Evolutionary conservation across 1,284 basidiomycete genomes (phyloP).

Genomic region (Cryptococcus sp.): DNA sequence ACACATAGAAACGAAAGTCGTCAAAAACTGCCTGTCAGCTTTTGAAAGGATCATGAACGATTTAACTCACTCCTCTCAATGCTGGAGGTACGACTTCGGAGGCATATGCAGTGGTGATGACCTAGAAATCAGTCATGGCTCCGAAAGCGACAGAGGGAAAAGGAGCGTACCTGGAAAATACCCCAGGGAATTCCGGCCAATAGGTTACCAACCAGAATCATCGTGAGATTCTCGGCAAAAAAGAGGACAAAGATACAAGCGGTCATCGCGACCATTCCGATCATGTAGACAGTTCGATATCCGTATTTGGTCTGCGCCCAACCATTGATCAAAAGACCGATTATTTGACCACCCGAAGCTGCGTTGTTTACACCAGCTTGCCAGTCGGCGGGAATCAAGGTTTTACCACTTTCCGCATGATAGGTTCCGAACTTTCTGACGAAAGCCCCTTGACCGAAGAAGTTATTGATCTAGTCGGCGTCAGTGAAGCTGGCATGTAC

Average conservation of each 20-base stretch:
- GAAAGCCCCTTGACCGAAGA: conserved; percentile 46
- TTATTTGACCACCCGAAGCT: conserved; percentile 36
- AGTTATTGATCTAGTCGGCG: conserved; percentile 30
- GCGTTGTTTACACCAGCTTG: conserved; percentile 48
- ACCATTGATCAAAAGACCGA: conserved; percentile 42
- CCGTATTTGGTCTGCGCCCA: conserved; percentile 38
- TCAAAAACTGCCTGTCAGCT: conserved; percentile 1
- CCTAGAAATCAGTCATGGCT: too few species aligned
- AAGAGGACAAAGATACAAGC: conserved; percentile 44
- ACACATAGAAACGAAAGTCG: conserved; percentile 45
- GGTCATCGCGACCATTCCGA: conserved; percentile 22
- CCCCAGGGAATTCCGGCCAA: conserved; percentile 43
- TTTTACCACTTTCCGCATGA: not conserved
- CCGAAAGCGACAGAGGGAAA: too few species aligned
- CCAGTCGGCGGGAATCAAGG: conserved; percentile 46
- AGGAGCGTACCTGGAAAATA: conserved; percentile 38
- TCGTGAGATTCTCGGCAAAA: conserved; percentile 38
- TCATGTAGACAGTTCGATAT: conserved; percentile 27
- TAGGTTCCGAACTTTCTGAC: conserved; percentile 16
- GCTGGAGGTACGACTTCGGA: conserved; percentile 50
- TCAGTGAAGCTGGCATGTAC: not conserved
- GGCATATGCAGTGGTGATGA: conserved; percentile 26
- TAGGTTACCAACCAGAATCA: conserved; percentile 41
- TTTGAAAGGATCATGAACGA: not conserved
- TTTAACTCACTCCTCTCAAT: conserved; percentile 11